Percentiles rank a stretch among this genome's conserved stretches.
phyloP scores from a whole-genome alignment of 2,329 filamentous ascomycete species.

The Tolypocladium amazonense region DNA sequence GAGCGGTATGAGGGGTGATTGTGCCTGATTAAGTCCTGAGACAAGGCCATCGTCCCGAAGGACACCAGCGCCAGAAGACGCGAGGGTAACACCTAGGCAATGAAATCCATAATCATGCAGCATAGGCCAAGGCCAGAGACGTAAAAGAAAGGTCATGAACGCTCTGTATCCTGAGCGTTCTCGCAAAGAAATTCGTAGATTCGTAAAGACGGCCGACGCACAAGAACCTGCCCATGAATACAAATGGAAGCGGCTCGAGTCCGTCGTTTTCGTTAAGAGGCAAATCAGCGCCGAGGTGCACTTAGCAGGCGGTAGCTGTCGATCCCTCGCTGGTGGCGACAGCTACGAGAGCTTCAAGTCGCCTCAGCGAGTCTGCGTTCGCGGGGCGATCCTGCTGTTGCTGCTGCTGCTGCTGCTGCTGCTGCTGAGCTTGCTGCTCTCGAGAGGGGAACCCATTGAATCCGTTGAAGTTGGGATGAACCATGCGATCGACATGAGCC shows the following conservation, averaged over 20 bases:
- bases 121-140: background rate
- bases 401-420: slow-evolving; percentile 14
- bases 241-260: no score
- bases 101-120: background rate
- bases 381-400: slow-evolving; percentile 17
- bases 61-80: background rate
- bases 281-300: no score
- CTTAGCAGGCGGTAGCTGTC: slow-evolving; percentile 28
- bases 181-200: background rate
- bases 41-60: background rate
- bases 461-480: slow-evolving; percentile 44
- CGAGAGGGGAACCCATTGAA: slow-evolving; percentile 39
- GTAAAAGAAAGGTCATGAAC: background rate
- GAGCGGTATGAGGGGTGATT: background rate
- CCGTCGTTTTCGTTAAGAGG: background rate
- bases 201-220: background rate
- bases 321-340: slow-evolving; percentile 33
- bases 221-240: background rate
- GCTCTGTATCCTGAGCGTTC: background rate
- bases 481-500: slow-evolving; percentile 43
- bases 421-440: slow-evolving; percentile 11
- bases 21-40: background rate
- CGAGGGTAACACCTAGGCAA: background rate
- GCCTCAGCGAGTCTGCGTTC: slow-evolving; percentile 22
- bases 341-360: slow-evolving; percentile 31